Base-by-base conservation (phyloP, 306 rosid species). In the Quercus engelmannii region DNA sequence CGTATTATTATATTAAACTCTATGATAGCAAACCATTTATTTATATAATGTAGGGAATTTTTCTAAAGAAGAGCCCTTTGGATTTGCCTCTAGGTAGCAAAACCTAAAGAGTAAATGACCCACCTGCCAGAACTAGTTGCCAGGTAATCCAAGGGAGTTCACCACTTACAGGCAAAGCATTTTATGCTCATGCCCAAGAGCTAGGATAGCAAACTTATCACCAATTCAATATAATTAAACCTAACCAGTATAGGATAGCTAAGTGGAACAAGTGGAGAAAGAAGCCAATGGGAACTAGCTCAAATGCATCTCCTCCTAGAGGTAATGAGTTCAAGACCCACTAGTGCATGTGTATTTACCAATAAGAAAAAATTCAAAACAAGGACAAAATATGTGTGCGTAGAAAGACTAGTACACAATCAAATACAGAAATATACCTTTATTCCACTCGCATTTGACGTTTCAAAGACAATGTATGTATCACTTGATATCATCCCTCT, bases 401-500 rank as follows among this genome's bases (percentile, higher is more conserved):
- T 23, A 33, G 1, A 33, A 59, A 4, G 65, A 23, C 5, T 8
- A 23, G 3, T 23, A 56, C 63, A 80, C 33, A 78, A 76, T 31
- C 5, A 78, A 79, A 78, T 33, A 62, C 67, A 77, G 43, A 84
- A 78, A 77, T 74, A 80, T 62, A 86, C 99, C 99, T 96, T 92
- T 73, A 96, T 96, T 82, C 98, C 99, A 81, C 94, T 96, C 65
- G 85, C 93, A 81, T 88, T 89, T 26, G 96, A 74, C 67, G 98
- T 54, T 88, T 91, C 99, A 76, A 96, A 96, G 70, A 91, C 86
- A 74, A 96, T 55, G 78, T 93, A 93, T 19, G 99, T 96, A 49
- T 96, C 99, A 59, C 84, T 89, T 15, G 93, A 85, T 80, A 96
- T 77, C 87, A 90, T 91, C 90, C 99, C 99, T 85, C 96, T 86